phyloP scores from a whole-genome alignment of 2,329 filamentous ascomycete species.

The Trichoderma arundinaceum region DNA sequence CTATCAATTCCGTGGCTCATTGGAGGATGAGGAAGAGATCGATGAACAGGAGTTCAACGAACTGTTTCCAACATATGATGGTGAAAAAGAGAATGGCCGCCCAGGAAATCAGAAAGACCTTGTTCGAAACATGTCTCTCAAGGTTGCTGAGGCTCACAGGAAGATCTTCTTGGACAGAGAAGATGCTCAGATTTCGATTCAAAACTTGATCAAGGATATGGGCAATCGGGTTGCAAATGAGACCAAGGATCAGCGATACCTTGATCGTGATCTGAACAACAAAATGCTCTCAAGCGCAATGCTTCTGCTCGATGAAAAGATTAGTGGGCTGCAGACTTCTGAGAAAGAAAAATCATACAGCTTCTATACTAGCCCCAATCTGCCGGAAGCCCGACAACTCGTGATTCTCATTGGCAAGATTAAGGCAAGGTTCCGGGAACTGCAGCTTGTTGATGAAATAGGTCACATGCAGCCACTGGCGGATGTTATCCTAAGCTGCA shows the following conservation, averaged over 20 bases:
- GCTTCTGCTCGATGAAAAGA: conserved; percentile 67
- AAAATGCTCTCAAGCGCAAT: conserved; percentile 70
- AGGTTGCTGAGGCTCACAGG: conserved; percentile 65
- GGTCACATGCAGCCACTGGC: conserved; percentile 75
- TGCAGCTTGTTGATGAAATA: conserved; percentile 70
- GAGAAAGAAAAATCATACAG: conserved; percentile 65
- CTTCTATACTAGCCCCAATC: conserved; percentile 85
- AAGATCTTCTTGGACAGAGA: conserved; percentile 55
- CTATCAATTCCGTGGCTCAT: conserved; percentile 81
- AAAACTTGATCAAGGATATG: conserved; percentile 51
- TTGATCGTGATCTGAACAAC: conserved; percentile 51
- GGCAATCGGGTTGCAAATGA: conserved; percentile 47
- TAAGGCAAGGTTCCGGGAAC: conserved; percentile 72
- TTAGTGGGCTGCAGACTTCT: conserved; percentile 50
- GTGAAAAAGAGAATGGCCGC: conserved; percentile 47
- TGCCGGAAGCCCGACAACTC: conserved; percentile 75
- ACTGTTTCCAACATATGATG: conserved; percentile 79
- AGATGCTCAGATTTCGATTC: conserved; percentile 51
- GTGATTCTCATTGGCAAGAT: conserved; percentile 72
- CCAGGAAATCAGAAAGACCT: conserved; percentile 45
- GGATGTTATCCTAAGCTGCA: conserved; percentile 77
- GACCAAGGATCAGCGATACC: conserved; percentile 37
- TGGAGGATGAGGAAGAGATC: conserved; percentile 76
- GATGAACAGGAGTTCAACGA: conserved; percentile 77
- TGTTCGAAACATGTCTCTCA: conserved; percentile 63